Base-by-base conservation (phyloP, 208 protist species). In the Trypanosoma grayi region DNA sequence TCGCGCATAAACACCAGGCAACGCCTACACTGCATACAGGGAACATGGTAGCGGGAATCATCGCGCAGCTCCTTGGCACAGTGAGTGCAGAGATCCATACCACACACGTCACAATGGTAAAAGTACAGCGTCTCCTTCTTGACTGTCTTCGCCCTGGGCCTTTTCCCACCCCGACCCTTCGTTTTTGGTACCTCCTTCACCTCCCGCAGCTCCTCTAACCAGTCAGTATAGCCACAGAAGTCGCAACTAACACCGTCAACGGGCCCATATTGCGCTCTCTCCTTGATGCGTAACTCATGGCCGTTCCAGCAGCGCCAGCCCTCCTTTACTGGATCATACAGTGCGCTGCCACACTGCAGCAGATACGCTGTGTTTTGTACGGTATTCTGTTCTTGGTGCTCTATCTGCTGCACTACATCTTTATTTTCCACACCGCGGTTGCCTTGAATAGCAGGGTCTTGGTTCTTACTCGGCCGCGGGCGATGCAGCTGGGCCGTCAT, bases 231-330 rank as follows among this genome's bases (percentile, higher is more conserved):
- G 13, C 88, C 88, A 45, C 88, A 94, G 47, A 94, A 94, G 47
- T 94, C 88, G 51, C 88, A 94, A 68, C 78, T 89, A 41, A 94
- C 71, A 28, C 85, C 88, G 25, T 90, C 88, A 24, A 83, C 67
- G 22, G 31, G 45, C 16, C 62, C 73, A 61, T 94, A 92, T 46
- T 70, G 55, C 5, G 44, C 24, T 16, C 72, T 51, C 8, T 60
- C 50, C 16, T 75, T 77, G 3, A 37, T 24, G 27, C 65, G 39
- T 27, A 95, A 52, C 39, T 56, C 25, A 51, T 90, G 78, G 10
- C 70, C 52, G 4, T 76, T 64, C 83, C 85, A 95, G 67, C 88
- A 95, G 25, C 78, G 64, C 59, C 83, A 84, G 31, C 63, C 24
- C 16, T 71, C 41, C 25, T 61, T 75, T 25, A 90, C 80, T 0